Base-by-base conservation (phyloP, 306 rosid species). In the barrel medic (Medicago truncatula) region DNA sequence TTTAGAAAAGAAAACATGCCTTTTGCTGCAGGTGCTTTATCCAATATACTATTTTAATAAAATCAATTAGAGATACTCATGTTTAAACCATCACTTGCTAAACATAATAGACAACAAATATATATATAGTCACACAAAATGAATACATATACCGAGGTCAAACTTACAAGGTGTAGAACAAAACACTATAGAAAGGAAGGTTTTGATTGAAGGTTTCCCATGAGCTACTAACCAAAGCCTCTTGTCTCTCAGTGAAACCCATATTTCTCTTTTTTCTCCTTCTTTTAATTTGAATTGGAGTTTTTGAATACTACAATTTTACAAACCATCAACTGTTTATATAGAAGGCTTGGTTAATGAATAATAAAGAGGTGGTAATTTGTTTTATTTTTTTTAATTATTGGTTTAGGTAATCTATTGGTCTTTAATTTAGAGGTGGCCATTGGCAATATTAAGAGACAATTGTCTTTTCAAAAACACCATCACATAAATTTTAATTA, bases 1-100 rank as follows among this genome's bases (percentile, higher is more conserved):
- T 43, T 70, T 9, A 83, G 36, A 74, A 83, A 83, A 0, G 86
- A 82, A 46, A 83, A 83, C 70, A 78, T 18, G 41, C 6, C 23
- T 63, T 68, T 78, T 10, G 86, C 80, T 3, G 54, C 74, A 0
- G 83, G 83, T 40, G 70, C 83, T 73, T 68, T 78, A 70, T 83
- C 86, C 73, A 83, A 3, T 60, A 83, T 73, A 18, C 86, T 83
- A 34, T 16, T 67, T 34, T 9, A 70, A 60, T 60, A 5, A 13
- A 34, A 38, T 12, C 44, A 41, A 41, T 23, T 2, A 43, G 18
- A 67, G 4, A 8, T 34, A 62, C 23, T 11, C 38, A 71, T 2
- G 6, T 28, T 72, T 60, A 56, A 38, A 8, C 3, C 9, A 13
- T 4, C 64, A 13, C 21, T 39, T 56, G 38, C 14, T 3, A 40